phyloP scores from a whole-genome alignment of 345 rosid genomes.

The Euclidium syriacum region DNA sequence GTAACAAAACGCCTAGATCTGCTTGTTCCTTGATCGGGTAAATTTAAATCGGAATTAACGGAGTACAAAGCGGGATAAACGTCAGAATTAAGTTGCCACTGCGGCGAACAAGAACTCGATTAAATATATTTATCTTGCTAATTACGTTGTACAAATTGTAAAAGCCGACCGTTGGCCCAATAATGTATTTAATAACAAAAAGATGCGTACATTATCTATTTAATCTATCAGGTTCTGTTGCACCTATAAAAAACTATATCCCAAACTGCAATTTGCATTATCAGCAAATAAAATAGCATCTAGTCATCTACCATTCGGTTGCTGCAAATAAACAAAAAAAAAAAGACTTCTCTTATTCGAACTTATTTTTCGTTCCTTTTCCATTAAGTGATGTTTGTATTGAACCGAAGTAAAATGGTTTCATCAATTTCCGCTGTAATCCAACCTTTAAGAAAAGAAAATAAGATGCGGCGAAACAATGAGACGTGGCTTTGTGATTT shows the following conservation, averaged over 20 bases:
- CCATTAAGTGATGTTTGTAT: too few species aligned
- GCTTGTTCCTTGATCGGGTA: too few species aligned
- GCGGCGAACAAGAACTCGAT: too few species aligned
- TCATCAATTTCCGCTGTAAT: neutral
- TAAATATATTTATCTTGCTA: too few species aligned
- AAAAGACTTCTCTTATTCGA: too few species aligned
- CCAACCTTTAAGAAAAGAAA: neutral
- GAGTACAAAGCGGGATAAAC: too few species aligned
- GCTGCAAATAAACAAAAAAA: neutral
- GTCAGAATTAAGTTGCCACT: too few species aligned
- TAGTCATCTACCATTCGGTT: neutral
- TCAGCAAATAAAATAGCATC: neutral
- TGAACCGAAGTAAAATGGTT: too few species aligned
- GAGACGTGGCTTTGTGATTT: neutral
- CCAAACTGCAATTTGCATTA: neutral
- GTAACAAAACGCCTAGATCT: too few species aligned
- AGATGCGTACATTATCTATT: neutral
- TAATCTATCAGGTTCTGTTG: neutral
- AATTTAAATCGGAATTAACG: too few species aligned
- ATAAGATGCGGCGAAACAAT: neutral
- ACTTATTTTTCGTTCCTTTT: too few species aligned
- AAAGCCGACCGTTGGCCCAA: slow-evolving; percentile 21
- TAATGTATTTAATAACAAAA: neutral
- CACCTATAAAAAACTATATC: neutral
- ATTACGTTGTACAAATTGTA: neutral